Conservation (phyloP, 495 filamentous ascomycete species). For the Trichoderma erinaceum region DNA sequence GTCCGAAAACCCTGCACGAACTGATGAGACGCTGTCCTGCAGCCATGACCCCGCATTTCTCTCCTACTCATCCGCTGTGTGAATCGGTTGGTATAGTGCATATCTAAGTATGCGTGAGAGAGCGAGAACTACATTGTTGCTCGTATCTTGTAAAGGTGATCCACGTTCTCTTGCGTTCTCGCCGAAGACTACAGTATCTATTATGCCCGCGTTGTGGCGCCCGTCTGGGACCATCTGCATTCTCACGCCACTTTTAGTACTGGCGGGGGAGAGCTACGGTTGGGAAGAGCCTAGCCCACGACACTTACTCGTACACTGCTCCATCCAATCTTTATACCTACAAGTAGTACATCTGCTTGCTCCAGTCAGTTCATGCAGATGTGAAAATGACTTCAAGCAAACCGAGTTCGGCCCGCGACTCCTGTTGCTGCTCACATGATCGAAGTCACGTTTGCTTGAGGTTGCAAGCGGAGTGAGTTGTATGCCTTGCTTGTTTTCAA, state of each 20-base stretch:
- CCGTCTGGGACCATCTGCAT: not conserved
- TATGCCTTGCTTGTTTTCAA: not conserved
- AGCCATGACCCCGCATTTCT: not conserved
- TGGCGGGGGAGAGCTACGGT: not conserved
- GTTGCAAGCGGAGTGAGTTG: not conserved
- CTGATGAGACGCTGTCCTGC: not conserved
- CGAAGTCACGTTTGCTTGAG: not conserved
- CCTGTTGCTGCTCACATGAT: not conserved
- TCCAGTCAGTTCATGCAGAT: not conserved
- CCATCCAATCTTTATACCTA: not conserved
- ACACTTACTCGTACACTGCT: slow-evolving; percentile 4
- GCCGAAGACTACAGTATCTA: not conserved
- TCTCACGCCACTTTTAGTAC: not conserved
- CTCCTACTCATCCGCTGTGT: not conserved
- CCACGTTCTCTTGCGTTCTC: too few species aligned
- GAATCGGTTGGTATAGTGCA: not conserved
- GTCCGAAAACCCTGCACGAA: not conserved
- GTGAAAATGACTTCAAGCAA: not conserved
- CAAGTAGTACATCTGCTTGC: not conserved
- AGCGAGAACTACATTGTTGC: too few species aligned
- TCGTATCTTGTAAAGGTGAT: too few species aligned
- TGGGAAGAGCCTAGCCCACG: slow-evolving; percentile 1
- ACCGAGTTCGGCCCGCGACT: not conserved
- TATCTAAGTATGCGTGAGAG: not conserved
- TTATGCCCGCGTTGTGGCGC: not conserved